Evolutionary conservation across 2,329 filamentous ascomycete species (phyloP).

Genomic region (Aspergillus sp.): DNA sequence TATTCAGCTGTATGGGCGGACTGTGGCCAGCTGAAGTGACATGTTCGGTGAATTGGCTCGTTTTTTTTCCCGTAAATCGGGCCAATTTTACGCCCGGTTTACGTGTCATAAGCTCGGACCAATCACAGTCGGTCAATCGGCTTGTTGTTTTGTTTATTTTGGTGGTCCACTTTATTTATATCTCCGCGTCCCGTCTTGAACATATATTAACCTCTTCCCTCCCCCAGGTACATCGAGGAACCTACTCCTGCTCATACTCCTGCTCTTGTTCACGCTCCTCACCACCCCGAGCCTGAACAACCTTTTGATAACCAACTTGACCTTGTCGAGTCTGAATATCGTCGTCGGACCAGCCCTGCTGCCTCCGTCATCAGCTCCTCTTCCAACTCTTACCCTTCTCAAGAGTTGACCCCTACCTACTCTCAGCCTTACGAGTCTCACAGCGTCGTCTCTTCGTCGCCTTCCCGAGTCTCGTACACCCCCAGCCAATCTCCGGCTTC

Average conservation of each 20-base stretch:
- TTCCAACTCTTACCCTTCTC: constrained; percentile 18
- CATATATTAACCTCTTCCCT: no score
- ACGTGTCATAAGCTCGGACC: no score
- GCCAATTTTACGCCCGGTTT: no score
- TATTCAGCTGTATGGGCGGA: no score
- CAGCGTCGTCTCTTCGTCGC: constrained; percentile 34
- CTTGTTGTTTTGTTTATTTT: no score
- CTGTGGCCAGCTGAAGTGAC: no score
- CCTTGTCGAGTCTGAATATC: constrained; percentile 56
- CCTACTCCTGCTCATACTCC: background rate
- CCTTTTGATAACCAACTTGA: constrained; percentile 45
- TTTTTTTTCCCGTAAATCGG: no score
- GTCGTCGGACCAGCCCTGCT: constrained; percentile 53
- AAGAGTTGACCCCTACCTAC: constrained; percentile 21
- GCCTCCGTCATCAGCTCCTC: constrained; percentile 42
- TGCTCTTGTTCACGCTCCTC: background rate
- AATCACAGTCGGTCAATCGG: no score
- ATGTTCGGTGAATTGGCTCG: no score
- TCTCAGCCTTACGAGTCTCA: constrained; percentile 19
- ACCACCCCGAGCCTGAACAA: constrained; percentile 24
- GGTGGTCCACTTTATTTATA: no score
- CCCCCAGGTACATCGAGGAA: no score
- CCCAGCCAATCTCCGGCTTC: constrained; percentile 13
- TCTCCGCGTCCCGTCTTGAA: no score
- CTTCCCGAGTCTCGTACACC: constrained; percentile 4